phyloP scores from a whole-genome alignment of 2,329 filamentous ascomycete species.

The Camptophora hylomeconis region DNA sequence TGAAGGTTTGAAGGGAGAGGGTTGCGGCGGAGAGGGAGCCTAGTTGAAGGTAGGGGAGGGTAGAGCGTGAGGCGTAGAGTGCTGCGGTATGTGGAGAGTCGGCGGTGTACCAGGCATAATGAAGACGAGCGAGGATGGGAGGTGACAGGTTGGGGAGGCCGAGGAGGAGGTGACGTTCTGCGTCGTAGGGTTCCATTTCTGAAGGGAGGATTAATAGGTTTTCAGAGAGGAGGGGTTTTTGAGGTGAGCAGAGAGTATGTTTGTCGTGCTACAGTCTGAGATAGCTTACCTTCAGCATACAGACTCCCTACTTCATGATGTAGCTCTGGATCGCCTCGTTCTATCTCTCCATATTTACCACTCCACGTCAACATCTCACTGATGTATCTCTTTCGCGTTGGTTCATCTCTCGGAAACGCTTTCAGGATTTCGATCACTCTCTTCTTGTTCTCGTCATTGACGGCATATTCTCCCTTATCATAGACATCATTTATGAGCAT shows the following conservation, averaged over 20 bases:
- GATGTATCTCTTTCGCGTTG: slow-evolving; percentile 85
- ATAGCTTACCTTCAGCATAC: slow-evolving; percentile 66
- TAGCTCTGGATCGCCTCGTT: slow-evolving; percentile 83
- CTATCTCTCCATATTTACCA: slow-evolving; percentile 61
- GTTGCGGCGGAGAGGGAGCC: slow-evolving; percentile 87
- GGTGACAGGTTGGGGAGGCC: slow-evolving; percentile 83
- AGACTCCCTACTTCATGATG: slow-evolving; percentile 83
- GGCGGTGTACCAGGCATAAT: slow-evolving; percentile 87
- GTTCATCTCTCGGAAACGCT: slow-evolving; percentile 70
- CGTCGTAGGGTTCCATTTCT: slow-evolving; percentile 86
- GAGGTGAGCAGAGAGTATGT: too few relatives aligned
- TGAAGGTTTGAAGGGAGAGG: slow-evolving; percentile 66
- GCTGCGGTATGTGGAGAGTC: slow-evolving; percentile 81
- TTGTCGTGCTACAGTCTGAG: too few relatives aligned
- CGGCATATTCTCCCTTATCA: slow-evolving; percentile 68
- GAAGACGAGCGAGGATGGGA: slow-evolving; percentile 64
- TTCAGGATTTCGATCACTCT: slow-evolving; percentile 65
- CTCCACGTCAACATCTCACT: slow-evolving; percentile 82
- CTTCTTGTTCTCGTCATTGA: slow-evolving; percentile 42
- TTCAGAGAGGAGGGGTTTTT: too few relatives aligned
- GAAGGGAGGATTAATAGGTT: too few relatives aligned
- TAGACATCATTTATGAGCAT: slow-evolving; percentile 84
- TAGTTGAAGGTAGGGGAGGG: slow-evolving; percentile 80
- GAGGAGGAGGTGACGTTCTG: slow-evolving; percentile 63
- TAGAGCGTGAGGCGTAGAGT: slow-evolving; percentile 69